Evolutionary conservation across 1,284 basidiomycete genomes (phyloP).

Genomic region (Agroathelia rolfsii): DNA sequence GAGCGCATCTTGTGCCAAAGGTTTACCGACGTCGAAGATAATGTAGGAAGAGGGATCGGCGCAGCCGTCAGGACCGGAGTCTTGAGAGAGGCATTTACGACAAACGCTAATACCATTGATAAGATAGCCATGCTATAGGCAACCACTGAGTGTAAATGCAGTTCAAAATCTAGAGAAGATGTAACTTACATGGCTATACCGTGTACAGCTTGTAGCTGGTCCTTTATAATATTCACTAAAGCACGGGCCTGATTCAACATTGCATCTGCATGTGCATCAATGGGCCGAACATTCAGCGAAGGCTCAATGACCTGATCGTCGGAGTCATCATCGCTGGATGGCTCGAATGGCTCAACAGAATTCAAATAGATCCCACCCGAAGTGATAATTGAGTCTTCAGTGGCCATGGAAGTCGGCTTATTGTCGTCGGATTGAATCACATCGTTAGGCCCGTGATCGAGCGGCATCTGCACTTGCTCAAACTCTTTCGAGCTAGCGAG

Average conservation of each 20-base stretch:
- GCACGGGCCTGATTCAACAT: slow-evolving; percentile 5
- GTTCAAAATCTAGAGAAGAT: slow-evolving; percentile 17
- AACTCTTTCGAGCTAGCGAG: slow-evolving; percentile 60
- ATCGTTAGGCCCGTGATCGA: no score
- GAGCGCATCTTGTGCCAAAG: no score
- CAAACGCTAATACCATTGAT: slow-evolving; percentile 56
- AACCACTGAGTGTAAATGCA: slow-evolving; percentile 11
- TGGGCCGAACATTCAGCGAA: slow-evolving; percentile 9
- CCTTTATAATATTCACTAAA: slow-evolving; percentile 23
- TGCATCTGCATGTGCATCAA: slow-evolving; percentile 13
- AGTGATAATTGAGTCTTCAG: no score
- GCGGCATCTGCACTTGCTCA: no score
- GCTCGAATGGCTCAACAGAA: slow-evolving; percentile 11
- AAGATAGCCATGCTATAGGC: slow-evolving; percentile 48
- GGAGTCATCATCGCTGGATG: slow-evolving; percentile 17
- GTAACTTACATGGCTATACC: slow-evolving; percentile 57
- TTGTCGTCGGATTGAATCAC: slow-evolving; percentile 44
- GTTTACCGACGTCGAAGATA: no score
- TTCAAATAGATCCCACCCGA: no score
- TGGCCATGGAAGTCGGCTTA: slow-evolving; percentile 26
- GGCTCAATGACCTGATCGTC: slow-evolving; percentile 19
- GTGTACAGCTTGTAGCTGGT: slow-evolving; percentile 37
- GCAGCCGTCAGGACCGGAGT: slow-evolving; percentile 25
- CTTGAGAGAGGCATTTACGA: slow-evolving; percentile 43
- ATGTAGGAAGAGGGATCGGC: slow-evolving; percentile 20